Evolutionary conservation across 108 stramenopile genomes (phyloP).

Genomic region (Stephanodiscus minutulus): DNA sequence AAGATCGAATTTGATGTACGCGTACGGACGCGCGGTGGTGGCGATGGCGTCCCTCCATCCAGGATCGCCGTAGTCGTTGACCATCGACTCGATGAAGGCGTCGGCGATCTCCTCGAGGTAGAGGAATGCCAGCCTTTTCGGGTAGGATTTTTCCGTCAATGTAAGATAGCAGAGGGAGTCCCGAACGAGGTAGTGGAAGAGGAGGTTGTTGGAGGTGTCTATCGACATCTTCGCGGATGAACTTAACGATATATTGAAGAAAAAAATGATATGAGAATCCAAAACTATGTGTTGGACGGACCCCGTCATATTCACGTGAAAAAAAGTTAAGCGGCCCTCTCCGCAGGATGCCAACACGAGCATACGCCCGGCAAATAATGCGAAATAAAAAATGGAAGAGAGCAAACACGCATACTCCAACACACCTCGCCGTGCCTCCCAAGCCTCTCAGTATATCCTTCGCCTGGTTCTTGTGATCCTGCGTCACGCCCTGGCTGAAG

Average conservation of each 20-base stretch:
- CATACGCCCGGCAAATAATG: not conserved
- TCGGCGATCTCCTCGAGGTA: slow-evolving; percentile 94
- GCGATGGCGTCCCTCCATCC: slow-evolving; percentile 67
- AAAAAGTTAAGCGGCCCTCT: not conserved
- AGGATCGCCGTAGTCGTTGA: slow-evolving; percentile 76
- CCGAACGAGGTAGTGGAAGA: slow-evolving; percentile 90
- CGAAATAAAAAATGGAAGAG: not conserved
- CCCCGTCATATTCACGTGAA: no score
- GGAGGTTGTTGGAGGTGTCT: slow-evolving; percentile 55
- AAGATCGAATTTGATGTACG: slow-evolving; percentile 90
- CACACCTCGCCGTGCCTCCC: slow-evolving; percentile 38
- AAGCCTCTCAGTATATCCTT: slow-evolving; percentile 70
- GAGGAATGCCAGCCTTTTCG: slow-evolving; percentile 95
- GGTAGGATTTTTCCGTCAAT: slow-evolving; percentile 84
- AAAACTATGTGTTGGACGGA: no score
- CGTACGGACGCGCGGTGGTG: slow-evolving; percentile 91
- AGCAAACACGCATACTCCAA: not conserved
- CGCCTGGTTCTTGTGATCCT: slow-evolving; percentile 73
- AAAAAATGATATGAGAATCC: not conserved
- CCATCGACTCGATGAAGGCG: slow-evolving; percentile 78
- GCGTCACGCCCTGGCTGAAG: slow-evolving; percentile 53
- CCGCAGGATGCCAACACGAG: not conserved
- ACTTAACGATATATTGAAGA: slow-evolving; percentile 15
- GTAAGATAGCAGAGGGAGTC: slow-evolving; percentile 78
- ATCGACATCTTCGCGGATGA: slow-evolving; percentile 73